Evolutionary conservation across 2,329 filamentous ascomycete genomes (phyloP), one percentile per base, ranked within the genome.

Genomic region (Sporothrix phasma): DNA sequence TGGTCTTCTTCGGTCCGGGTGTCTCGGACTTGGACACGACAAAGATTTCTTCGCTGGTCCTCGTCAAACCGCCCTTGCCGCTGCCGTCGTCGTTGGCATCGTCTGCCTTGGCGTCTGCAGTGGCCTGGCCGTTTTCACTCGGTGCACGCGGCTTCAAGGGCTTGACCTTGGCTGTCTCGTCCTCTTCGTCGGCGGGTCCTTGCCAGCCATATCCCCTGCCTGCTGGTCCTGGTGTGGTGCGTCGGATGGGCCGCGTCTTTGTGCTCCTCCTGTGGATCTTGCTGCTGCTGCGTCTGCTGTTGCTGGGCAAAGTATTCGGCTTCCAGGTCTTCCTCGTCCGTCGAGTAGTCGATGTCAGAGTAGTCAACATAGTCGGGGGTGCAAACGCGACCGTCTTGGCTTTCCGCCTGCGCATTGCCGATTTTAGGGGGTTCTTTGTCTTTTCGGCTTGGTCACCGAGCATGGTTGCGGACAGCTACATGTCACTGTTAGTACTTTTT

Each of bases 291-390:
- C 37, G 71, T 64, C 54, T 67, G 69, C 47, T 74, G 71, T 8
- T 69, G 70, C 41, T 74, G 72, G 2, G 73, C 72, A 54, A 70
- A 69, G 29, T 71, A 69, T n/a, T 72, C 70, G 2, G 69, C 70
- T 43, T 81, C 81, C 24, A 79, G 74, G 17, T 80, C 81, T 67
- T 93, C 81, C 67, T 93, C 90, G 17, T 89, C 88, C 1, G 84
- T 86, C 1, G 90, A 95, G 72, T 92, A 96, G 63, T 95, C 91
- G 69, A 89, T 83, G 68, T 95, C 90, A 0, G 89, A 91, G 66
- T 93, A 90, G 74, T 96, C 90, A 47, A 93, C 88, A 70, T 92
- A 96, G 90, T 94, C 0, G 91, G 90, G 1, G 89, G 83, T 5
- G 90, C 83, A 71, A 97, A 97, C 46, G 90, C 85, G 31, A 97